phyloP scores from a whole-genome alignment of 352 stramenopile species.

The Globisporangium cederbergense region DNA sequence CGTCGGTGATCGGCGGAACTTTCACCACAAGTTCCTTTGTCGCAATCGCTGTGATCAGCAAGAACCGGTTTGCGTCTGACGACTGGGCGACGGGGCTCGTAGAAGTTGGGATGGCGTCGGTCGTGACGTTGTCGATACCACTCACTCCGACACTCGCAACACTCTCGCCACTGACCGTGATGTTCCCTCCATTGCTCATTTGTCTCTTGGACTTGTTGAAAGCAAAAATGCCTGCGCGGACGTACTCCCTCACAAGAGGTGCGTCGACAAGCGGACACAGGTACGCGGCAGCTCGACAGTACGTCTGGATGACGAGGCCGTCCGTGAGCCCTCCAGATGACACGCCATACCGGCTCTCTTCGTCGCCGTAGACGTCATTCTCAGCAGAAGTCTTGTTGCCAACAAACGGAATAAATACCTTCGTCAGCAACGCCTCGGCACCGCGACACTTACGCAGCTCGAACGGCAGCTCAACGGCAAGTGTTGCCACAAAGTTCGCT shows the following conservation, averaged over 20 bases:
- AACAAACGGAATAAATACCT: conserved; percentile 62
- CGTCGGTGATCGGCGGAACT: conserved; percentile 44
- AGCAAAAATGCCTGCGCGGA: conserved; percentile 70
- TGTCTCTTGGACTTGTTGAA: conserved; percentile 21
- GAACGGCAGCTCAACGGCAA: conserved; percentile 62
- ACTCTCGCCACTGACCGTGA: not conserved
- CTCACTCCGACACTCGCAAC: not conserved
- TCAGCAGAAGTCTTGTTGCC: conserved; percentile 49
- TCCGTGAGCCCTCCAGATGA: conserved; percentile 34
- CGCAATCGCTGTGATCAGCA: conserved; percentile 67
- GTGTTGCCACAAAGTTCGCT: conserved; percentile 72
- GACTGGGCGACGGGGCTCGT: not conserved
- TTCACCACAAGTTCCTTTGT: conserved; percentile 68
- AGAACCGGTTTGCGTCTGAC: conserved; percentile 54
- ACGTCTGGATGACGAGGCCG: conserved; percentile 65
- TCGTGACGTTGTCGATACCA: not conserved
- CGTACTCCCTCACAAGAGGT: conserved; percentile 43
- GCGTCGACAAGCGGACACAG: conserved; percentile 57
- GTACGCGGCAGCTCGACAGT: conserved; percentile 72
- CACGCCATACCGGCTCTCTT: conserved; percentile 47
- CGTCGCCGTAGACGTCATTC: conserved; percentile 71
- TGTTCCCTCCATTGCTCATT: not conserved
- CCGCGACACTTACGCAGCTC: conserved; percentile 69
- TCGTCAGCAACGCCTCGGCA: conserved; percentile 48
- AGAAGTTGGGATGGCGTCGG: too few relatives aligned